A percentile compares a stretch with the other conserved stretches of the same genome.
phyloP scores from a whole-genome alignment of 331 rosid genomes.

The Saraca asoca region DNA sequence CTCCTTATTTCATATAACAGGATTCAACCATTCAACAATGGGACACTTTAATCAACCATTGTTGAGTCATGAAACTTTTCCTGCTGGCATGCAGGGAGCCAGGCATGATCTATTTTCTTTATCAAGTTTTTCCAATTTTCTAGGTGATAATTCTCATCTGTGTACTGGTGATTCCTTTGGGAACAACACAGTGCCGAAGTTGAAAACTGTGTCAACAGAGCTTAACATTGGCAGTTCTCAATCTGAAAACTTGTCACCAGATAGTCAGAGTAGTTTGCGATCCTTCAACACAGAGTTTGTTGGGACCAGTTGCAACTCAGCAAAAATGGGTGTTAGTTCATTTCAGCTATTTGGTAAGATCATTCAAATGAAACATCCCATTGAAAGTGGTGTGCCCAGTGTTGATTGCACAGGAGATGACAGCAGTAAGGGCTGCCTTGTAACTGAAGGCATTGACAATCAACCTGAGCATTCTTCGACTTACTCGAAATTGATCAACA shows the following conservation, averaged over 20 bases:
- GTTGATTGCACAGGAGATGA: slow-evolving; percentile 45
- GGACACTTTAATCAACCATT: slow-evolving; percentile 45
- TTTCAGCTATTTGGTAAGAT: slow-evolving; percentile 70
- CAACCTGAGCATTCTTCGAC: slow-evolving; percentile 43
- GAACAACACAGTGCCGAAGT: slow-evolving; percentile 39
- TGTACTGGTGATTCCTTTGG: slow-evolving; percentile 44
- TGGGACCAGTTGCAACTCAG: slow-evolving; percentile 45
- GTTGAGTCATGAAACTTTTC: slow-evolving; percentile 54
- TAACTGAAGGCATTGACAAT: slow-evolving; percentile 35
- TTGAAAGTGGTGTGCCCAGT: slow-evolving; percentile 40
- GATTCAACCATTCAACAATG: slow-evolving; percentile 48
- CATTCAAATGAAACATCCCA: slow-evolving; percentile 47
- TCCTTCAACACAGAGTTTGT: slow-evolving; percentile 45
- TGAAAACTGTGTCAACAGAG: slow-evolving; percentile 53
- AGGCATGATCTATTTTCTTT: slow-evolving; percentile 67
- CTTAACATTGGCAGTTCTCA: slow-evolving; percentile 55
- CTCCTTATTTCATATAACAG: slow-evolving; percentile 37
- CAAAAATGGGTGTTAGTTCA: slow-evolving; percentile 43
- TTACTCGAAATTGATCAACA: slow-evolving; percentile 46
- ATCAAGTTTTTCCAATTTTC: slow-evolving; percentile 43
- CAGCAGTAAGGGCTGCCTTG: slow-evolving; percentile 36
- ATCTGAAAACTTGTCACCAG: slow-evolving; percentile 56
- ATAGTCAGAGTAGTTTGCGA: slow-evolving; percentile 57
- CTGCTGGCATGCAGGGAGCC: slow-evolving; percentile 99
- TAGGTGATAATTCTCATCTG: slow-evolving; percentile 33